These are phyloP conservation scores for Exophiala calicioides DNA, from an alignment of 2,329 filamentous ascomycete species.

Conservation along the genomic window DNA sequence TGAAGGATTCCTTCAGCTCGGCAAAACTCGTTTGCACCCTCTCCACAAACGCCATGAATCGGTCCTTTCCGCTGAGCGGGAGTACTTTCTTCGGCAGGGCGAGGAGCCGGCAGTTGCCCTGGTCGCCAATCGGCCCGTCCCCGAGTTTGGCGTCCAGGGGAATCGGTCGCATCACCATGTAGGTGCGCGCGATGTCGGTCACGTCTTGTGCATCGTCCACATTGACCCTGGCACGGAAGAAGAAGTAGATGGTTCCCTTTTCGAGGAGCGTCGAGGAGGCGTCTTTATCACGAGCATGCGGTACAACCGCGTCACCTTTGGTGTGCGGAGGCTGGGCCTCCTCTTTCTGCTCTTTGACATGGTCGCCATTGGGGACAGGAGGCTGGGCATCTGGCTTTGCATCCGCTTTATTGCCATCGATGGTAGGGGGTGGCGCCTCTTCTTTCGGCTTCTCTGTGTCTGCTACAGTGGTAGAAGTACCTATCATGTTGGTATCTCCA, in stretches of 20 bases:
- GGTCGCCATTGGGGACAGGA: not conserved
- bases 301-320: constrained; percentile 48
- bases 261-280: constrained; percentile 70
- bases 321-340: constrained; percentile 9
- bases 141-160: constrained; percentile 68
- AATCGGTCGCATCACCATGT: constrained; percentile 75
- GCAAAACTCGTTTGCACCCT: constrained; percentile 67
- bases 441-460: constrained; percentile 15
- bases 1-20: constrained; percentile 71
- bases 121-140: constrained; percentile 56
- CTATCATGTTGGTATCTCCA: constrained; percentile 17
- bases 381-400: not conserved
- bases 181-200: constrained; percentile 73
- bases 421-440: not conserved
- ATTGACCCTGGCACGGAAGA: constrained; percentile 75
- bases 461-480: constrained; percentile 15
- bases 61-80: constrained; percentile 66
- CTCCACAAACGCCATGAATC: constrained; percentile 81
- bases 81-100: constrained; percentile 83
- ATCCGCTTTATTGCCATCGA: not conserved
- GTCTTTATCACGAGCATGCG: constrained; percentile 52
- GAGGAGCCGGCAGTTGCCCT: constrained; percentile 68
- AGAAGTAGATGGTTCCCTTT: constrained; percentile 90
- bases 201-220: constrained; percentile 69
- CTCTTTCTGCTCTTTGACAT: constrained; percentile 17